Conservation (phyloP, 2,329 filamentous ascomycete species). For the Aspergillus quadricinctus region DNA sequence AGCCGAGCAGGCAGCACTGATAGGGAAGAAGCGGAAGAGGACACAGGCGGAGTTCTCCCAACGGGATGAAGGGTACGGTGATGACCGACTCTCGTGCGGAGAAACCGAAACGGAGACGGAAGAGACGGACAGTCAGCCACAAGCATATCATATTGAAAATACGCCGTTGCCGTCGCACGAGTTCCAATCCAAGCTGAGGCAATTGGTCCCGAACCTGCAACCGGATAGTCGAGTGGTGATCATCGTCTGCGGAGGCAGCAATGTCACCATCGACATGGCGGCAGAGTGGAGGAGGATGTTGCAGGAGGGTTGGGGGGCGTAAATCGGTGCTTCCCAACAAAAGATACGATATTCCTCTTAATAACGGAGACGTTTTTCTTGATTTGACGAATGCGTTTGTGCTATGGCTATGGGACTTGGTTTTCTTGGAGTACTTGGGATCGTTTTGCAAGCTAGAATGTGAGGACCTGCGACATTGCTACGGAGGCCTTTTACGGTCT, state of each 20-base stretch:
- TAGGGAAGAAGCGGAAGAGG: conserved; percentile 28
- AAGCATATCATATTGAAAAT: neutral
- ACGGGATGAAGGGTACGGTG: conserved; percentile 33
- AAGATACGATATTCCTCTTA: neutral
- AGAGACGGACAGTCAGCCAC: conserved; percentile 1
- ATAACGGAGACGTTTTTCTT: neutral
- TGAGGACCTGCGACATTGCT: neutral
- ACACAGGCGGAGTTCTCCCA: conserved; percentile 8
- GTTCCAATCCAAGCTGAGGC: conserved; percentile 49
- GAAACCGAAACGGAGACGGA: conserved; percentile 25
- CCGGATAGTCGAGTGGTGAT: conserved; percentile 70
- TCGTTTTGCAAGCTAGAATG: neutral
- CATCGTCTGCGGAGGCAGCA: conserved; percentile 76
- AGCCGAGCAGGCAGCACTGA: conserved; percentile 8
- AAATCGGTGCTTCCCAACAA: conserved; percentile 6
- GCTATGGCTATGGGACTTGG: neutral
- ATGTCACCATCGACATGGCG: conserved; percentile 60
- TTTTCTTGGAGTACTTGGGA: neutral
- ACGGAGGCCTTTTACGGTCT: no score
- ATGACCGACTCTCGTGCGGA: conserved; percentile 28
- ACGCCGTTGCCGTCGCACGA: conserved; percentile 2
- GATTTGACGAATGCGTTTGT: neutral
- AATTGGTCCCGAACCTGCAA: conserved; percentile 60
- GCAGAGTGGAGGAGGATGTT: conserved; percentile 52
- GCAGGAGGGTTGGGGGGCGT: conserved; percentile 33